Evolutionary conservation across 2,329 filamentous ascomycete species (phyloP).

Genomic region (Colletotrichum melonis): DNA sequence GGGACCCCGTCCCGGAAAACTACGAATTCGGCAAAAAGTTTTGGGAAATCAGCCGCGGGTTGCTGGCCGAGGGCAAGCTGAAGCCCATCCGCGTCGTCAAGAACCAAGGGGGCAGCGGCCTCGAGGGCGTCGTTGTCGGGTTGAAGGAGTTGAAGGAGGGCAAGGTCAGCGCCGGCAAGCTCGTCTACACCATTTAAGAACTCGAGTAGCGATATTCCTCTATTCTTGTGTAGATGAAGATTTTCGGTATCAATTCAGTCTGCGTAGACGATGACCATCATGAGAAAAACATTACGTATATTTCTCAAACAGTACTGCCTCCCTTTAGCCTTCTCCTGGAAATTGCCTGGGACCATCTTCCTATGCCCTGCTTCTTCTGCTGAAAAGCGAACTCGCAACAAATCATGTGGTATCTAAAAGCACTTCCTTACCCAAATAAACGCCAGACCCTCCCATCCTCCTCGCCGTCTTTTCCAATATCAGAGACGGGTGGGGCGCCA

Average conservation of each 20-base stretch:
- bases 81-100: slow-evolving; percentile 45
- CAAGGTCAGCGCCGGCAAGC: slow-evolving; percentile 53
- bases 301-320: background rate
- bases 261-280: background rate
- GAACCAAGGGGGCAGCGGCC: slow-evolving; percentile 43
- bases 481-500: too few species aligned
- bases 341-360: background rate
- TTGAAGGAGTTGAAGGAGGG: slow-evolving; percentile 46
- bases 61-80: slow-evolving; percentile 50
- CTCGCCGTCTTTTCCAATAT: background rate
- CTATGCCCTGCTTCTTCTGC: background rate
- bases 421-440: background rate
- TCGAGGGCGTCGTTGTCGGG: slow-evolving; percentile 47
- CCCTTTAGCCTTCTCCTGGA: background rate
- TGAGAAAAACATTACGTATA: background rate
- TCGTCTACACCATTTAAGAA: slow-evolving; percentile 50
- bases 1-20: slow-evolving; percentile 39
- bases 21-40: slow-evolving; percentile 48
- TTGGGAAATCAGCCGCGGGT: slow-evolving; percentile 43
- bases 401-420: slow-evolving; percentile 27
- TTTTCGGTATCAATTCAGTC: background rate
- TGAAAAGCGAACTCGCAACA: background rate
- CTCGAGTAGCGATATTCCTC: background rate
- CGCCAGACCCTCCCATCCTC: background rate
- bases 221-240: background rate